Base-by-base conservation (phyloP, 2,329 filamentous ascomycete genomes). In the Paraphoma chrysanthemicola region DNA sequence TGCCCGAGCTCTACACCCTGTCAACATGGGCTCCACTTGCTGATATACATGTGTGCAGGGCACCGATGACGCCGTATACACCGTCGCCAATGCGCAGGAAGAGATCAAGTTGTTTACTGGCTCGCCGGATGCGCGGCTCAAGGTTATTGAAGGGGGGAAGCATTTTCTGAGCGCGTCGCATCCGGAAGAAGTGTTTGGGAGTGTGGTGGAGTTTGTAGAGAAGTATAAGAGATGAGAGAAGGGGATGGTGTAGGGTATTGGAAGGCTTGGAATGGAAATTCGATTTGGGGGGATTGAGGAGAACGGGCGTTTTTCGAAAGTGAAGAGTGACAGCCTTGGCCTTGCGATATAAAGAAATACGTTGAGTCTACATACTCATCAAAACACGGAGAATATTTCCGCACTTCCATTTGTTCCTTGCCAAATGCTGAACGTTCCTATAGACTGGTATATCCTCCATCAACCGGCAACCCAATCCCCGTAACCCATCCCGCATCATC, bases 111-210 rank as follows among this genome's bases (percentile, higher is more conserved):
- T 80, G 29, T 84, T 85, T 53, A 75, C 66, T 0, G 78, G 77
- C 51, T 78, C 77, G 2, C 68, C 69, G 3, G 78, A 82, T 57
- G 79, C 79, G 6, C 71, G 73, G 48, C 54, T 85, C 50, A 66
- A 78, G 39, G 71, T 78, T 41, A 69, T 84, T 1, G 69, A 83
- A 23, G 81, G 76, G 6, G 83, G 82, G 1, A 73, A 79, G 52
- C 83, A 85, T 65, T 85, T 83, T 58, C 68, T 85, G 57, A 81
- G 77, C 53, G 78, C 74, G 8, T 79, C 79, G 4, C 76, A 82
- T 67, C 80, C 81, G 1, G 70, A 72, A 6, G 79, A 81, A 54
- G 79, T 85, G 2, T 72, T 78, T 18, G 54, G 53, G 9, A 28
- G 45, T 38, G 53, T 77, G 33, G 38, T 71, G 33, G 53, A 70